Evolutionary conservation across 2,329 filamentous ascomycete genomes (phyloP).

Genomic region (Fusarium chuoi): DNA sequence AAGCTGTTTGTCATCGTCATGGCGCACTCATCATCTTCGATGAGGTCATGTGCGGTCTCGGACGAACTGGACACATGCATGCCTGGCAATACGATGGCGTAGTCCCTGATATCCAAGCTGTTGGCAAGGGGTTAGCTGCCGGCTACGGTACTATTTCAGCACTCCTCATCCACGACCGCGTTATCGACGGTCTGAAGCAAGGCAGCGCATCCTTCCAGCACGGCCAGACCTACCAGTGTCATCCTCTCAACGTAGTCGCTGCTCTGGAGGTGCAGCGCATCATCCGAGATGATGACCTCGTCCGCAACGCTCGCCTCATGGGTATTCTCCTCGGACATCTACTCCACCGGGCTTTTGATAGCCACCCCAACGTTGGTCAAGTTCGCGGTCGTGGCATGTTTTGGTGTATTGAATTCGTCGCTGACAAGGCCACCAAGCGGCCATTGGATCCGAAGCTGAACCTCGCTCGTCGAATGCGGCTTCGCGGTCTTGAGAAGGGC

Average conservation of each 20-base stretch:
- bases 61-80: background rate
- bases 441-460: background rate
- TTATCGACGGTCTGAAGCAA: background rate
- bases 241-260: background rate
- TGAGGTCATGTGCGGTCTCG: background rate
- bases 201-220: background rate
- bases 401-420: background rate
- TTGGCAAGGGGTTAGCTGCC: background rate
- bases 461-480: background rate
- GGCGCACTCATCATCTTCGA: background rate
- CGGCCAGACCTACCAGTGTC: background rate
- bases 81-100: background rate
- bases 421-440: background rate
- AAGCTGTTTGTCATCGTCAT: background rate
- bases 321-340: background rate
- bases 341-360: background rate
- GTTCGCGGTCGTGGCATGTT: background rate
- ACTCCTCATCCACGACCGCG: background rate
- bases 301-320: background rate
- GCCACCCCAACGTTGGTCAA: background rate
- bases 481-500: background rate
- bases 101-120: background rate
- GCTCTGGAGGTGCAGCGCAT: background rate
- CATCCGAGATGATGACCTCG: background rate
- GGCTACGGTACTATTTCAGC: background rate